phyloP scores from a whole-genome alignment of 345 rosid species.

The Gossypium turneri region DNA sequence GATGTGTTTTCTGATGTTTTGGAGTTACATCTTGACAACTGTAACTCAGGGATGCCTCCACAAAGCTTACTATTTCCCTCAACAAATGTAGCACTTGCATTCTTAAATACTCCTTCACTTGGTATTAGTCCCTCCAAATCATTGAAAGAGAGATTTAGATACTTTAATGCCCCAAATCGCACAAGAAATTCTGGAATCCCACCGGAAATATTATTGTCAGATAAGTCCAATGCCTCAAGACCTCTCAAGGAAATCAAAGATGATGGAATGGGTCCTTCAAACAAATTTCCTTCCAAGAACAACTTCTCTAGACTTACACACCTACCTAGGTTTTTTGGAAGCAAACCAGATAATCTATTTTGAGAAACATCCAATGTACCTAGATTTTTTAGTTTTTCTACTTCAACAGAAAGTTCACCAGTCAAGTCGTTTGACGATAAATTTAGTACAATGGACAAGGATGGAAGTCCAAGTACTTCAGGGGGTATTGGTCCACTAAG shows the following conservation, averaged over 20 bases:
- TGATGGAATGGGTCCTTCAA: conserved; percentile 10
- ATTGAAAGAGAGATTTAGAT: conserved; percentile 25
- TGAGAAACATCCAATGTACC: background rate
- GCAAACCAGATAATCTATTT: background rate
- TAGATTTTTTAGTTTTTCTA: background rate
- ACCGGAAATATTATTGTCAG: conserved; percentile 9
- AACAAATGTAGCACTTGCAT: conserved; percentile 16
- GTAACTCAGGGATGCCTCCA: conserved; percentile 13
- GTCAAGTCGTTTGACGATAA: background rate
- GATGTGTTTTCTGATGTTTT: background rate
- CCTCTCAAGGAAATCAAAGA: background rate
- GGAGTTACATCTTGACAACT: conserved; percentile 18
- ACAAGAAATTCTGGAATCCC: conserved; percentile 7
- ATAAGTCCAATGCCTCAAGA: background rate
- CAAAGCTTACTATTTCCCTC: conserved; percentile 23
- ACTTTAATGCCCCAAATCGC: background rate
- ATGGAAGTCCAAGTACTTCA: background rate
- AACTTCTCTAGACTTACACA: conserved; percentile 4
- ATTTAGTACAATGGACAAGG: background rate
- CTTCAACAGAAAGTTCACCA: background rate
- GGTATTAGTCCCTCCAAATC: conserved; percentile 24
- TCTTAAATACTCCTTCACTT: conserved; percentile 21
- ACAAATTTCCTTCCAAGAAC: background rate
- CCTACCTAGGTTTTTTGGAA: background rate
- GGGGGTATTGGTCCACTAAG: too few species aligned